These are phyloP conservation scores for Colletotrichum lupini DNA, from an alignment of 2,329 filamentous ascomycete genomes.

Conservation along the genomic window DNA sequence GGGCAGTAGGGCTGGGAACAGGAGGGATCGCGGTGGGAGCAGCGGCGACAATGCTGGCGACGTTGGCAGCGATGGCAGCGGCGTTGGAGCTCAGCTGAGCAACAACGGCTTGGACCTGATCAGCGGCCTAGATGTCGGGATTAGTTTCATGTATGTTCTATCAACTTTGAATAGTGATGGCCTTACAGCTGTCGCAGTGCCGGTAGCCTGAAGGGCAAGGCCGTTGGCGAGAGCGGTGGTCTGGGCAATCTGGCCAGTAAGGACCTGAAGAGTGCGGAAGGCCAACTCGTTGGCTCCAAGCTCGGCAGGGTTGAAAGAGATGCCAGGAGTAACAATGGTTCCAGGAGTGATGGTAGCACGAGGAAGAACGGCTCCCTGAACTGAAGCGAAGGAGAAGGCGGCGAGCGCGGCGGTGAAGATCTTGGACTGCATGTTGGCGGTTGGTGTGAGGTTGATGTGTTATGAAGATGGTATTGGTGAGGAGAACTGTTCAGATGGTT, in stretches of 20 bases:
- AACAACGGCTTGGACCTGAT: background rate
- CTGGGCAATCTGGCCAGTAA: background rate
- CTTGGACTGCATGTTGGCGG: conserved; percentile 33
- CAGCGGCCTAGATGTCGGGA: background rate
- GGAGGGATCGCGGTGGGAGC: background rate
- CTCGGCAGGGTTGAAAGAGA: background rate
- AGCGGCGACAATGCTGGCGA: background rate
- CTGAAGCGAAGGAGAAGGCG: conserved; percentile 25
- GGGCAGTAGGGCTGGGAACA: background rate
- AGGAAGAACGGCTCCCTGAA: conserved; percentile 4
- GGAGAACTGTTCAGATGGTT: background rate
- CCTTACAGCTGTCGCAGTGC: background rate
- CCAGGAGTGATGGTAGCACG: background rate
- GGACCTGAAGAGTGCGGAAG: background rate
- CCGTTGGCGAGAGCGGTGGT: background rate
- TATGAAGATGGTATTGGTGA: background rate
- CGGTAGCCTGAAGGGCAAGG: background rate
- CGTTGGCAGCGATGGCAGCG: background rate
- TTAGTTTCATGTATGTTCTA: background rate
- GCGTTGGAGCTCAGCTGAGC: background rate
- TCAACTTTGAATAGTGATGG: background rate
- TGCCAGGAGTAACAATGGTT: background rate
- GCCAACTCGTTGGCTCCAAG: background rate
- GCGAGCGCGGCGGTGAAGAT: conserved; percentile 31
- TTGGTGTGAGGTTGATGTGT: background rate